These are phyloP conservation scores for Periconia digitata DNA, from an alignment of 2,329 filamentous ascomycete genomes.

Conservation along the genomic window DNA sequence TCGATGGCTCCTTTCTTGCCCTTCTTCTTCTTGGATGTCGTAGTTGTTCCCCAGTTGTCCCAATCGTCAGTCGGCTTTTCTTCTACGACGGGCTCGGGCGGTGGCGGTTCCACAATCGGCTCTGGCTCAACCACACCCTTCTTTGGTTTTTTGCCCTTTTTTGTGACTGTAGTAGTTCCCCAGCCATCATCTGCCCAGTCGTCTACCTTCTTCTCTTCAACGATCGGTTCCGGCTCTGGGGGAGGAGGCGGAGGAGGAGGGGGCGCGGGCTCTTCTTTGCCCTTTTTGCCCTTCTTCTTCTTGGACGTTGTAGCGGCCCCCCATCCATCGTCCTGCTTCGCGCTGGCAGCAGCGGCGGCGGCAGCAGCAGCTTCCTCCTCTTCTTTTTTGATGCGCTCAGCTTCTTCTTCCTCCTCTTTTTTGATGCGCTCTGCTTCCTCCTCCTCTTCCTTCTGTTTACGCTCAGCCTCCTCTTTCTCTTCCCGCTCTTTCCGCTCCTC, in stretches of 20 bases:
- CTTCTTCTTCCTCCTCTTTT: conserved; percentile 26
- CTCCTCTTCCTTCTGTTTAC: conserved; percentile 23
- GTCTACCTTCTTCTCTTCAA: conserved; percentile 36
- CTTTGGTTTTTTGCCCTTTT: conserved; percentile 56
- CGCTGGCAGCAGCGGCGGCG: conserved; percentile 18
- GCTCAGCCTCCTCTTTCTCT: conserved; percentile 26
- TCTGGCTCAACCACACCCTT: conserved; percentile 41
- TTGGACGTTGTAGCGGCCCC: conserved; percentile 28
- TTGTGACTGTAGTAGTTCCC: conserved; percentile 31
- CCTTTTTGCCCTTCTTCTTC: conserved; percentile 38
- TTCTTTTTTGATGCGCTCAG: conserved; percentile 28
- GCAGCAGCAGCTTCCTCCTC: conserved; percentile 25
- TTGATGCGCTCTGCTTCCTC: conserved; percentile 24
- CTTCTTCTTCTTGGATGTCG: conserved; percentile 39
- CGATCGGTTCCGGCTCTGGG: conserved; percentile 25
- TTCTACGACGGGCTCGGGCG: conserved; percentile 29
- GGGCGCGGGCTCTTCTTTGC: conserved; percentile 19
- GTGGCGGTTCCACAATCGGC: conserved; percentile 15
- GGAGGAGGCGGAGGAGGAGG: conserved; percentile 44
- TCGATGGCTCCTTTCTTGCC: conserved; percentile 49
- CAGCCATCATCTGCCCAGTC: conserved; percentile 32
- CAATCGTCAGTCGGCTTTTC: conserved; percentile 36
- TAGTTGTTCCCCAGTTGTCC: conserved; percentile 29
- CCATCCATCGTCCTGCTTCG: conserved; percentile 41
- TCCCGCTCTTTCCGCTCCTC: conserved; percentile 22